Evolutionary conservation across 805 yeast genomes (phyloP).

Genomic region (Kazachstania kunashirensis): DNA sequence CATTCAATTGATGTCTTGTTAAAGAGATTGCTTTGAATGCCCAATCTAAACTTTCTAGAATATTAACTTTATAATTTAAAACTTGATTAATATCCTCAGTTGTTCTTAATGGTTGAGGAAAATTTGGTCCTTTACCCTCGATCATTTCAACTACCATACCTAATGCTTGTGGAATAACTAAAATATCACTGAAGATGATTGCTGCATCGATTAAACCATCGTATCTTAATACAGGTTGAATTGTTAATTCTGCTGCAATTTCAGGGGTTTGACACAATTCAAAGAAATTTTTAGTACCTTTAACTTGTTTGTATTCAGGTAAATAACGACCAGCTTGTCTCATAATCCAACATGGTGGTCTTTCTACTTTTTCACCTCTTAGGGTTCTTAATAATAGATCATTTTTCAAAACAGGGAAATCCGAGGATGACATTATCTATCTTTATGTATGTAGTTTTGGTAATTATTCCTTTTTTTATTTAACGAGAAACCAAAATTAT

Average conservation of each 20-base stretch:
- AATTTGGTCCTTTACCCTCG: conserved; percentile 90
- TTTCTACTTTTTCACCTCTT: conserved; percentile 76
- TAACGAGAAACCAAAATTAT: no score
- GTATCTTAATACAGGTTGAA: conserved; percentile 87
- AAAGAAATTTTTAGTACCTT: conserved; percentile 79
- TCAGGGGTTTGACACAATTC: conserved; percentile 94
- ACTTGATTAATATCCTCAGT: conserved; percentile 54
- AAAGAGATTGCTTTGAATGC: conserved; percentile 87
- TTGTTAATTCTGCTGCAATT: conserved; percentile 85
- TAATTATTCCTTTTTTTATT: no score
- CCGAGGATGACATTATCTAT: not conserved
- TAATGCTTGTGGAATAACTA: conserved; percentile 96
- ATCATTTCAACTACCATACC: conserved; percentile 92
- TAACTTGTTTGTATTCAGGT: conserved; percentile 86
- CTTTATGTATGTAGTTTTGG: not conserved
- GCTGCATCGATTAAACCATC: conserved; percentile 93
- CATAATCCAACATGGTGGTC: conserved; percentile 98
- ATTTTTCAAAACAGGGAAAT: conserved; percentile 71
- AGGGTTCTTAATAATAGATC: conserved; percentile 91
- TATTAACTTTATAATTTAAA: conserved; percentile 55
- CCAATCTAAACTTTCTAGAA: conserved; percentile 76
- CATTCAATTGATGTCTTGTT: conserved; percentile 77
- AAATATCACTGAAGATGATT: conserved; percentile 87
- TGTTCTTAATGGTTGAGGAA: conserved; percentile 74
- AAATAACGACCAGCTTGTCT: conserved; percentile 93